Percentiles rank a stretch among this genome's conserved stretches.
Conservation (phyloP, 78 protist genomes). For the Capsaspora owczarzaki region DNA sequence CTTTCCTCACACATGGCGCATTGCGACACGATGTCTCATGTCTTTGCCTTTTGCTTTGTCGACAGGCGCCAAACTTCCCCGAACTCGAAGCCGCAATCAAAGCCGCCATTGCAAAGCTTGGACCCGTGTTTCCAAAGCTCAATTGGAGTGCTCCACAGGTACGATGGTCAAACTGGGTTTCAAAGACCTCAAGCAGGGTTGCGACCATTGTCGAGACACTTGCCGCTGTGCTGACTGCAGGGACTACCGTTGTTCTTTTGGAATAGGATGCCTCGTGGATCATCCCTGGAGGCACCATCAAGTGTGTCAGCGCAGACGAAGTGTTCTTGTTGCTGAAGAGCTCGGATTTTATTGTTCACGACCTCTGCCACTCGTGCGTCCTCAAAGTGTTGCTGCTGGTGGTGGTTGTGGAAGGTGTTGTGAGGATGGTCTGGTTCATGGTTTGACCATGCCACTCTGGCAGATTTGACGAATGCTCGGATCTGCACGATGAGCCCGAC, state of each 20-base stretch:
- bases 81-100: constrained; percentile 17
- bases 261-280: constrained; percentile 43
- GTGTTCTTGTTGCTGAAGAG: constrained; percentile 40
- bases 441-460: not conserved
- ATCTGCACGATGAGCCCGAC: not conserved
- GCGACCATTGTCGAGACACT: too few species aligned
- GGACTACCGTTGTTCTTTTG: not conserved
- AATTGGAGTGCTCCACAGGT: constrained; percentile 47
- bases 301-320: constrained; percentile 30
- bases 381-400: not conserved
- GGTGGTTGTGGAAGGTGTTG: not conserved
- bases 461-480: not conserved
- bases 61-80: constrained; percentile 16
- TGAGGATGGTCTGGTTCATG: not conserved
- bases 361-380: constrained; percentile 32
- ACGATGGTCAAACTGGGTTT: too few species aligned
- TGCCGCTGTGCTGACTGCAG: too few species aligned
- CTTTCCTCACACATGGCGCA: too few species aligned
- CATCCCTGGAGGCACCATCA: constrained; percentile 8
- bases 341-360: constrained; percentile 43
- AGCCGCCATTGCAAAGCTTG: constrained; percentile 24
- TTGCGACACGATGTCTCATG: too few species aligned
- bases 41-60: not conserved
- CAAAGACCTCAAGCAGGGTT: too few species aligned
- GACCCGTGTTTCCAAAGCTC: constrained; percentile 43